Conservation (phyloP, 306 rosid genomes). For the Vigna reflexopilosa region DNA sequence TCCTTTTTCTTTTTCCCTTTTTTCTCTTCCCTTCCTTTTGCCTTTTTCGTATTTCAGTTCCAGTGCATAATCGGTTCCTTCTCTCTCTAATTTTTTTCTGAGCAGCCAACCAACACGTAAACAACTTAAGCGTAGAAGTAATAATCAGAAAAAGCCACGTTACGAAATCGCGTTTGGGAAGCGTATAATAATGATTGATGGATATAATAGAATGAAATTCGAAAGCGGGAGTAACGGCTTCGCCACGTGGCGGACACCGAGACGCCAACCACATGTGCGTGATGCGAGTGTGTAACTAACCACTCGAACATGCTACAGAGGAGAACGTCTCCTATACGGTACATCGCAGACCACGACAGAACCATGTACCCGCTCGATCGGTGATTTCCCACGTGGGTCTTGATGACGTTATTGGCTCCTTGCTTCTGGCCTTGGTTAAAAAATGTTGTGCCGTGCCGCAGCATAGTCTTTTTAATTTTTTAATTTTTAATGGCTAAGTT, state of each 20-base stretch:
- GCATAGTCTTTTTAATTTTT: not conserved
- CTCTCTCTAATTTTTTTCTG: not conserved
- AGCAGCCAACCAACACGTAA: slow-evolving; percentile 20
- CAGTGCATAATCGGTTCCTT: not conserved
- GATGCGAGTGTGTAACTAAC: slow-evolving; percentile 29
- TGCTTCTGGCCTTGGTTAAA: not conserved
- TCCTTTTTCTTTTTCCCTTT: not conserved
- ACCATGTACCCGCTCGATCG: not conserved
- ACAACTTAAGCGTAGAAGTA: not conserved
- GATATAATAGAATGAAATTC: not conserved
- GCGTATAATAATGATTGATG: not conserved
- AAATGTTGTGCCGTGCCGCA: slow-evolving; percentile 2
- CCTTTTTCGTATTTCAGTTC: not conserved
- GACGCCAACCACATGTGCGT: slow-evolving; percentile 37
- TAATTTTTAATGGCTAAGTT: not conserved
- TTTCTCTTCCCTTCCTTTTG: not conserved
- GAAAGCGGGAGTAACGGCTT: slow-evolving; percentile 52
- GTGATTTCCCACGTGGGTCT: slow-evolving; percentile 10
- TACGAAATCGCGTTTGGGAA: not conserved
- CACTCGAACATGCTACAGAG: slow-evolving; percentile 27
- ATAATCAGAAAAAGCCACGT: slow-evolving; percentile 40
- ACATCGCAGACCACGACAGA: slow-evolving; percentile 16
- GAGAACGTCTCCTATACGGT: not conserved
- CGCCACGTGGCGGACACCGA: slow-evolving; percentile 66
- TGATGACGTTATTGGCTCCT: not conserved